phyloP scores from a whole-genome alignment of 495 filamentous ascomycete genomes.

The Annulohypoxylon moriforme region DNA sequence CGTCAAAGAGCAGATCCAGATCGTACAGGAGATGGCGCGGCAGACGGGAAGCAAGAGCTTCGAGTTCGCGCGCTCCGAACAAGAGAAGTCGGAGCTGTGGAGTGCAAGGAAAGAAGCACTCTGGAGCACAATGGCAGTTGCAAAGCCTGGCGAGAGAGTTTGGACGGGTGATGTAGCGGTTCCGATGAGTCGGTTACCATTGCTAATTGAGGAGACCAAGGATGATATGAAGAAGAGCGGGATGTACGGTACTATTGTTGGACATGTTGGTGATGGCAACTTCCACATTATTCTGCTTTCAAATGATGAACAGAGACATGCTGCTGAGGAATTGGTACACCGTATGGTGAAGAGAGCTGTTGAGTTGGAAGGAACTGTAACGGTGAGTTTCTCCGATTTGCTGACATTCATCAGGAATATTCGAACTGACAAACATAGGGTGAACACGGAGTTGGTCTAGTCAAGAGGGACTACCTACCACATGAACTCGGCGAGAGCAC shows the following conservation, averaged over 20 bases:
- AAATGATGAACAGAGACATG: constrained; percentile 70
- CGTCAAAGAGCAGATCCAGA: constrained; percentile 84
- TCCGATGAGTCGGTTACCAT: constrained; percentile 75
- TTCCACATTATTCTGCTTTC: constrained; percentile 84
- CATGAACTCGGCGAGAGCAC: constrained; percentile 78
- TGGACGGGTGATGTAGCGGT: constrained; percentile 91
- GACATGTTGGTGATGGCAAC: constrained; percentile 86
- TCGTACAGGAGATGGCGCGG: constrained; percentile 76
- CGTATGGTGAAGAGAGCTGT: constrained; percentile 86
- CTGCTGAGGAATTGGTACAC: constrained; percentile 77
- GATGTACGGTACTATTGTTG: constrained; percentile 77
- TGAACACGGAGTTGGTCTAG: constrained; percentile 83
- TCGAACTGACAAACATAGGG: constrained; percentile 55
- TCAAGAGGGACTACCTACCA: constrained; percentile 82
- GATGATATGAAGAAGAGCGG: constrained; percentile 73
- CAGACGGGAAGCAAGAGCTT: constrained; percentile 72
- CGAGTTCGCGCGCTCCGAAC: constrained; percentile 77
- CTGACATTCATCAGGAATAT: not conserved
- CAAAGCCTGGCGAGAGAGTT: constrained; percentile 70
- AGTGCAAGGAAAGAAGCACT: constrained; percentile 87
- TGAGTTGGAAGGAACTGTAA: constrained; percentile 85
- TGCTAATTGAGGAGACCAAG: constrained; percentile 84
- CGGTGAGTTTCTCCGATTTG: constrained; percentile 51
- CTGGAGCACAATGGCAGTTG: constrained; percentile 74
- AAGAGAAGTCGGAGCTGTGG: constrained; percentile 84